Base-by-base conservation (phyloP, 2,329 filamentous ascomycete genomes). In the Curvularia spicifera region DNA sequence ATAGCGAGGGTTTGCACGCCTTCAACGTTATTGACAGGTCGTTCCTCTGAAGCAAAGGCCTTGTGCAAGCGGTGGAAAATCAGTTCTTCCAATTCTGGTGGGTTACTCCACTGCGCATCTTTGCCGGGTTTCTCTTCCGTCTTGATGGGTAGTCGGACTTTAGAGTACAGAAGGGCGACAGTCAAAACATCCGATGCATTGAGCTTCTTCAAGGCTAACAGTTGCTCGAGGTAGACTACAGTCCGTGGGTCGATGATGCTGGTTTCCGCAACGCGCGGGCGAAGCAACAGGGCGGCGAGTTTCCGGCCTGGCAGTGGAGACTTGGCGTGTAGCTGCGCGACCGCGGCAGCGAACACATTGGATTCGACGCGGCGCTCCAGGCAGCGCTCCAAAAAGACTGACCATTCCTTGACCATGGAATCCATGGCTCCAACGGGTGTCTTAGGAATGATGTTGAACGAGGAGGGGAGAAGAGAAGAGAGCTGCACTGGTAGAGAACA, bases 11-110 rank as follows among this genome's bases (percentile, higher is more conserved):
- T 74, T 31, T 68, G 65, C 15, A 72, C 50, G 10, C 68, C 73
- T 57, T 78, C 76, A 3, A 51, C 57, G 29, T 68, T 70, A 46
- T 68, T 71, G 13, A 68, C 29, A 13, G 75, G 76, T 22, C 75
- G 67, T 42, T 76, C 70, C n/a, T 70, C 71, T 3, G 70, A 61
- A 3, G 67, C 64, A 55, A 76, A 77, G 7, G 69, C 68, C 57
- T 73, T 77, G 46, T 72, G 69, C 5, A 78, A 60, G 28, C 75
- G 71, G 60, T 75, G 68, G 42, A 77, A 76, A 42, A 78, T 61
- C 33, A 77, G 57, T 51, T 78, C 76, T 35, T 78, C 76, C 40
- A 78, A 53, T 61, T 76, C 73, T 15, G 73, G 68, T 10, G 76
- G 71, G 50, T 75, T 77, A 51, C 61, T 65, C 69, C 70, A 72